Percentiles rank a stretch among this genome's conserved stretches.
phyloP scores from a whole-genome alignment of 108 stramenopile species.

The Epipyxis sp. region DNA sequence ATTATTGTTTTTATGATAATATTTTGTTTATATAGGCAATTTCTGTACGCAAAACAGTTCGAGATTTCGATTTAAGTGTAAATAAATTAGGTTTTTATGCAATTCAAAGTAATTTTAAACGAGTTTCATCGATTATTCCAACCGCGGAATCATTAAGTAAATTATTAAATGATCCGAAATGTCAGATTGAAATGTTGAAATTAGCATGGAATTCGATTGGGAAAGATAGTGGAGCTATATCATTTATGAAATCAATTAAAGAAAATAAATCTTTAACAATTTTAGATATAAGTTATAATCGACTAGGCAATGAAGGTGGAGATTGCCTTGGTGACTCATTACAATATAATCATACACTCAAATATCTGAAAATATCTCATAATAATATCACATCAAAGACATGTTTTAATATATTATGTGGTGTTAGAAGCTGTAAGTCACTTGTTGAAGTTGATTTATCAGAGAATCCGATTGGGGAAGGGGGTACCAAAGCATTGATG shows the following conservation, averaged over 20 bases:
- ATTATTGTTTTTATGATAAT: no score
- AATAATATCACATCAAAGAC: constrained; percentile 48
- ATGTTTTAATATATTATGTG: constrained; percentile 40
- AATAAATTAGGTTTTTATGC: neutral
- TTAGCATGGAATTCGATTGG: constrained; percentile 40
- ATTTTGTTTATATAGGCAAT: neutral
- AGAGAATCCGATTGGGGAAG: constrained; percentile 51
- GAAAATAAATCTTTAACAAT: neutral
- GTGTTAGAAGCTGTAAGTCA: constrained; percentile 36
- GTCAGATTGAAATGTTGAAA: constrained; percentile 4
- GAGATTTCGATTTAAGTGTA: neutral
- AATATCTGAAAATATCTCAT: constrained; percentile 38
- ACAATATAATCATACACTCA: constrained; percentile 35
- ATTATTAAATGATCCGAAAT: neutral
- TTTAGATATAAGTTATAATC: constrained; percentile 39
- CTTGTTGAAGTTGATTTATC: constrained; percentile 36
- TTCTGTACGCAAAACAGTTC: neutral
- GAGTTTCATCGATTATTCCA: constrained; percentile 27
- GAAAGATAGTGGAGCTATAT: neutral
- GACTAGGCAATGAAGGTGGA: constrained; percentile 20
- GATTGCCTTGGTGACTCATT: constrained; percentile 41
- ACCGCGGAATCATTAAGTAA: constrained; percentile 37
- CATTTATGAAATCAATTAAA: constrained; percentile 12
- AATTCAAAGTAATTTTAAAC: no score
- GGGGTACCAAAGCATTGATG: constrained; percentile 48